Percentiles rank a stretch among this genome's conserved stretches.
These are phyloP conservation scores for Pichia terricola DNA, from an alignment of 1,139 yeast genomes.

Conservation along the genomic window DNA sequence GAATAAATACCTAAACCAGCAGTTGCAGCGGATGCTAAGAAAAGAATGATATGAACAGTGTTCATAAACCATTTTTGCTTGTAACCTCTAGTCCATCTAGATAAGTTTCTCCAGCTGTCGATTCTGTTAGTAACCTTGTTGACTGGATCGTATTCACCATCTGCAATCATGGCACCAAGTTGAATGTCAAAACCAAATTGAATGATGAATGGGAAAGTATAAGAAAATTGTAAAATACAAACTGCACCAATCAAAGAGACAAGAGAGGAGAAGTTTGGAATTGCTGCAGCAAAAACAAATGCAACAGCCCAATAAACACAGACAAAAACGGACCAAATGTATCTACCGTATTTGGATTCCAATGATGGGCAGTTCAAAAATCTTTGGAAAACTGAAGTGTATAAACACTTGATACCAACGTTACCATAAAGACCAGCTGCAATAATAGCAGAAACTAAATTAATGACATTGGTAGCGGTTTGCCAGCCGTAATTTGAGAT, in stretches of 20 bases:
- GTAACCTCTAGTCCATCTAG: slow-evolving; percentile 26
- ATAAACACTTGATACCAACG: slow-evolving; percentile 34
- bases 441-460: slow-evolving; percentile 30
- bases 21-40: slow-evolving; percentile 31
- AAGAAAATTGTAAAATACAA: slow-evolving; percentile 37
- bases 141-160: slow-evolving; percentile 26
- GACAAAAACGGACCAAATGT: slow-evolving; percentile 29
- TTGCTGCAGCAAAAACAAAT: slow-evolving; percentile 41
- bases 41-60: slow-evolving; percentile 23
- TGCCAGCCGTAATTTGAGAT: slow-evolving; percentile 30
- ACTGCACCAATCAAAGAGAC: slow-evolving; percentile 43
- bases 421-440: slow-evolving; percentile 38
- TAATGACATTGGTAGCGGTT: slow-evolving; percentile 32
- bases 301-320: slow-evolving; percentile 35
- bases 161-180: slow-evolving; percentile 26
- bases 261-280: slow-evolving; percentile 41
- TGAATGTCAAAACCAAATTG: slow-evolving; percentile 28
- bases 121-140: slow-evolving; percentile 24
- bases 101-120: slow-evolving; percentile 27
- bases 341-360: slow-evolving; percentile 25
- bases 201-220: slow-evolving; percentile 36
- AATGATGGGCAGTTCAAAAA: slow-evolving; percentile 29
- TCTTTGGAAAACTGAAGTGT: slow-evolving; percentile 29
- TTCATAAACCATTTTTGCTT: slow-evolving; percentile 15
- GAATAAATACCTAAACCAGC: slow-evolving; percentile 32